These are phyloP conservation scores for Fomes fomentarius DNA, from an alignment of 1,284 basidiomycete genomes.

Conservation along the genomic window DNA sequence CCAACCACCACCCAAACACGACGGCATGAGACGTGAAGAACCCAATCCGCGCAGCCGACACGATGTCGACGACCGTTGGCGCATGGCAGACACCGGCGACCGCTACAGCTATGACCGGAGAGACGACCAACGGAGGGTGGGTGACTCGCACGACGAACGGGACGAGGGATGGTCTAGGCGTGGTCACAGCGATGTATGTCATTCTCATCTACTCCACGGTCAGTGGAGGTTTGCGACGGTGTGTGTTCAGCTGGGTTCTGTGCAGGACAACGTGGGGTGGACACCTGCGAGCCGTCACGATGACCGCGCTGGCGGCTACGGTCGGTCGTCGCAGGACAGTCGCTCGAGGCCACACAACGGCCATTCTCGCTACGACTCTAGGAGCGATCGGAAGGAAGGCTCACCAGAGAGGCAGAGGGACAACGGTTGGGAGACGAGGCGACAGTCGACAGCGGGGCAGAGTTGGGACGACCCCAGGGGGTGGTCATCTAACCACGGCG, in stretches of 20 bases:
- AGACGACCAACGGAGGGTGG: slow-evolving; percentile 38
- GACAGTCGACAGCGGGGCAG: slow-evolving; percentile 8
- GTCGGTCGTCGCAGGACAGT: slow-evolving; percentile 46
- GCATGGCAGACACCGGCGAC: slow-evolving; percentile 49
- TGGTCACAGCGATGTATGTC: slow-evolving; percentile 23
- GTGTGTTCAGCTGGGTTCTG: slow-evolving; percentile 43
- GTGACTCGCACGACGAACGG: slow-evolving; percentile 20
- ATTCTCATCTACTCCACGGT: slow-evolving; percentile 38
- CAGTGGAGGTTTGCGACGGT: slow-evolving; percentile 51
- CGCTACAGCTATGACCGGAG: slow-evolving; percentile 53
- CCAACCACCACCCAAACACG: slow-evolving; percentile 39
- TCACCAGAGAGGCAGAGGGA: slow-evolving; percentile 33
- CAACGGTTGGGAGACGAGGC: slow-evolving; percentile 42
- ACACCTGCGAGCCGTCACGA: slow-evolving; percentile 41
- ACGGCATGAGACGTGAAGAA: slow-evolving; percentile 52
- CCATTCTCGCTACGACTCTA: slow-evolving; percentile 26
- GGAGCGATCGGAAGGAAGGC: slow-evolving; percentile 27
- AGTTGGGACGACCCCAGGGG: slow-evolving; percentile 17
- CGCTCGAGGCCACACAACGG: slow-evolving; percentile 20
- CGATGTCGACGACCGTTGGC: slow-evolving; percentile 53
- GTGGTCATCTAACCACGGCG: slow-evolving; percentile 14
- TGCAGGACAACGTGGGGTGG: slow-evolving; percentile 41
- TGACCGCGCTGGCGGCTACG: slow-evolving; percentile 36
- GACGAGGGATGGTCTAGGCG: slow-evolving; percentile 24
- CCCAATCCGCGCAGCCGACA: slow-evolving; percentile 52